phyloP scores from a whole-genome alignment of 2,329 filamentous ascomycete genomes.

The Paecilomyces variotii region DNA sequence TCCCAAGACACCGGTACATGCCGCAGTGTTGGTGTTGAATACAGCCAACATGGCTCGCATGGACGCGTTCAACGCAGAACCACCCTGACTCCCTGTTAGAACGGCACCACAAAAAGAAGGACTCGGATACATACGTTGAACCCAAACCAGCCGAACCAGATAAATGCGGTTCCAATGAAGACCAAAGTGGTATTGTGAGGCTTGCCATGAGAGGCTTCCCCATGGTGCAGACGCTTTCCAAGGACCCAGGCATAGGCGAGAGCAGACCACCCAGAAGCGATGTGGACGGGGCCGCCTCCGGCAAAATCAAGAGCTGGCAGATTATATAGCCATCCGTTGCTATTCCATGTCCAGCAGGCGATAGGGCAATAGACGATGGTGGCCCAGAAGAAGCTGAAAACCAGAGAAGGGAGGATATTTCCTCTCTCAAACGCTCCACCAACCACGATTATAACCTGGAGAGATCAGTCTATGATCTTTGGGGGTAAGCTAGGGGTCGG shows the following conservation, averaged over 20 bases:
- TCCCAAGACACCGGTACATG: constrained; percentile 46
- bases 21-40: constrained; percentile 53
- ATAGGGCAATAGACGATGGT: constrained; percentile 66
- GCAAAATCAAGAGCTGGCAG: constrained; percentile 67
- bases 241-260: constrained; percentile 67
- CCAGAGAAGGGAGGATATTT: constrained; percentile 55
- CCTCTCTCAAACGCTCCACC: constrained; percentile 58
- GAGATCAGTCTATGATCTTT: constrained; percentile 16
- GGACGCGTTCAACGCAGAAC: constrained; percentile 45
- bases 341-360: constrained; percentile 72
- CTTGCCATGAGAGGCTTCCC: constrained; percentile 41
- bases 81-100: constrained; percentile 27
- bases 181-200: constrained; percentile 69
- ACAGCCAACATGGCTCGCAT: constrained; percentile 48
- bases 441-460: constrained; percentile 56
- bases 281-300: constrained; percentile 67
- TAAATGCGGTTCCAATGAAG: constrained; percentile 55
- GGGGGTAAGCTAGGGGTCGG: background rate
- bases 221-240: constrained; percentile 56
- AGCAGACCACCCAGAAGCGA: constrained; percentile 62
- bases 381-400: constrained; percentile 66
- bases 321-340: constrained; percentile 61
- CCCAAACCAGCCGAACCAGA: constrained; percentile 47
- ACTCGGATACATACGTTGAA: constrained; percentile 41
- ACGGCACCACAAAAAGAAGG: background rate